Evolutionary conservation across 768 basidiomycete genomes (phyloP).

Genomic region (Mycena pura): DNA sequence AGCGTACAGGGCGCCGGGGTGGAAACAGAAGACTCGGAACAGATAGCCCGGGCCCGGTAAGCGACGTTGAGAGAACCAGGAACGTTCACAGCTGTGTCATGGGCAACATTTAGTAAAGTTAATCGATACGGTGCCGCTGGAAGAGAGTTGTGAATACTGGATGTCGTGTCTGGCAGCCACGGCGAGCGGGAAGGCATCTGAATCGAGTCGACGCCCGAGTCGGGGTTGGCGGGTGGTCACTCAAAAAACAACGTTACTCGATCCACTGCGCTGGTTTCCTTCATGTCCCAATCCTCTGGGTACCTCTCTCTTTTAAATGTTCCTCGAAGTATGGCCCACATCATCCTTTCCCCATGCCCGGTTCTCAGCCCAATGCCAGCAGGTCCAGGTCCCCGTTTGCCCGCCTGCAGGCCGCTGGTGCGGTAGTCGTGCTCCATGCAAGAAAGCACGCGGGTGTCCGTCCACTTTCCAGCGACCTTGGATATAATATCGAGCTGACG

Average conservation of each 20-base stretch:
- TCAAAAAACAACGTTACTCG: too few species aligned
- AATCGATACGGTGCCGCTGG: too few species aligned
- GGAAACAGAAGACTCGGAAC: conserved; percentile 13
- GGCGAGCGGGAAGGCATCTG: too few species aligned
- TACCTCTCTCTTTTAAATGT: conserved; percentile 21
- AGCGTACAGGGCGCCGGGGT: neutral
- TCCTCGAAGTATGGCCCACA: conserved; percentile 1
- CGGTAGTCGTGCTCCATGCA: conserved; percentile 53
- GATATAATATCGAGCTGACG: conserved; percentile 34
- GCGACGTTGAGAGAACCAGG: too few species aligned
- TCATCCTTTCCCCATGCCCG: conserved; percentile 25
- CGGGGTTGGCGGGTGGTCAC: conserved; percentile 4
- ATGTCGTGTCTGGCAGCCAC: too few species aligned
- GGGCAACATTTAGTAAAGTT: too few species aligned
- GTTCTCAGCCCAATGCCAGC: conserved; percentile 8
- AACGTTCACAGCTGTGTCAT: too few species aligned
- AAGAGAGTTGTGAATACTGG: too few species aligned
- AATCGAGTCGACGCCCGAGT: too few species aligned
- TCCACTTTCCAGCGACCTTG: conserved; percentile 27
- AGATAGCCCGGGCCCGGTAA: too few species aligned
- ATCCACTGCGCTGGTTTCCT: conserved; percentile 16
- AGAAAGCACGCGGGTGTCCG: conserved; percentile 68
- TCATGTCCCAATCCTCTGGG: conserved; percentile 17
- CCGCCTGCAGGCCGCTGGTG: conserved; percentile 40
- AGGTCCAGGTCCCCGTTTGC: neutral